Percentiles rank a stretch among this genome's conserved stretches.
Evolutionary conservation across 192 early-diverging fungal species (phyloP).

Genomic region (Coemansia sp.): DNA sequence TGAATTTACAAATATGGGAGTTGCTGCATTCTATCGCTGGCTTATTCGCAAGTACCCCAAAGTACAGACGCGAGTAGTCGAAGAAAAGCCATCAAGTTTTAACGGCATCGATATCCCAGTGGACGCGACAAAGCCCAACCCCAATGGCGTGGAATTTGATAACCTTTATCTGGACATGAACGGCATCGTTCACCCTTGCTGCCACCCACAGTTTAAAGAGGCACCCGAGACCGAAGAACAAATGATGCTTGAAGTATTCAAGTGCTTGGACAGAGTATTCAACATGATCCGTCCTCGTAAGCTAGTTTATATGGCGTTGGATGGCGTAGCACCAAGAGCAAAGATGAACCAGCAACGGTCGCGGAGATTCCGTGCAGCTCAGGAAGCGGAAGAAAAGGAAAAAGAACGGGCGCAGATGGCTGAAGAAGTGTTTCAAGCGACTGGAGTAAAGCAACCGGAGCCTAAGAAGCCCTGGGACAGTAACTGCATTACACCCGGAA

Average conservation of each 20-base stretch:
- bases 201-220: conserved; percentile 63
- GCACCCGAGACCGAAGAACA: conserved; percentile 81
- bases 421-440: conserved; percentile 57
- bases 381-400: conserved; percentile 59
- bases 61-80: conserved; percentile 65
- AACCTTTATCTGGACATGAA: conserved; percentile 99
- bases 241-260: conserved; percentile 95
- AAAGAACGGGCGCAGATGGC: conserved; percentile 21
- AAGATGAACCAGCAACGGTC: conserved; percentile 99
- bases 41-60: conserved; percentile 73
- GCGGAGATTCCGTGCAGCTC: conserved; percentile 92
- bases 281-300: conserved; percentile 90
- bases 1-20: conserved; percentile 59
- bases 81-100: conserved; percentile 62
- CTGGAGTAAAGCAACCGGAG: conserved; percentile 50
- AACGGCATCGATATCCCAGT: conserved; percentile 80
- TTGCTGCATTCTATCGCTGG: conserved; percentile 80
- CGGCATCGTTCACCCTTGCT: conserved; percentile 87
- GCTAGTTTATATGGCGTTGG: conserved; percentile 96
- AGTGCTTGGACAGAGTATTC: conserved; percentile 94
- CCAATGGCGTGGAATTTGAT: conserved; percentile 89
- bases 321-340: conserved; percentile 98
- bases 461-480: conserved; percentile 77
- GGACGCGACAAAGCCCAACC: conserved; percentile 84
- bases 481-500: conserved; percentile 99